Percentiles rank a stretch among this genome's conserved stretches.
These are phyloP conservation scores for Euphorbia celastroides DNA, from an alignment of 441 rosid genomes.

Conservation along the genomic window DNA sequence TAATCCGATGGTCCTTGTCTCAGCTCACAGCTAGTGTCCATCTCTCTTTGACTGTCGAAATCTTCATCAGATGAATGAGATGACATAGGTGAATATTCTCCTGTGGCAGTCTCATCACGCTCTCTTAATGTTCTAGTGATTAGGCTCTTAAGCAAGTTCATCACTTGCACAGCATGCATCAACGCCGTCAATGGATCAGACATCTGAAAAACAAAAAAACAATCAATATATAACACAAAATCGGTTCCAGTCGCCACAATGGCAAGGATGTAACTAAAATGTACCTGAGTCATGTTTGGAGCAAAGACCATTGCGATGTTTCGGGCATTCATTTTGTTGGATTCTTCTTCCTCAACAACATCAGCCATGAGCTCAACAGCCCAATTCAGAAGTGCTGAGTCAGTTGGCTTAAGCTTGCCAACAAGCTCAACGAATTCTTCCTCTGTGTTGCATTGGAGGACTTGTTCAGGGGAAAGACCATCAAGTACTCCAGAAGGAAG, in stretches of 20 bases:
- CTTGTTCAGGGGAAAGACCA: slow-evolving; percentile 71
- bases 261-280: not conserved
- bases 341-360: slow-evolving; percentile 65
- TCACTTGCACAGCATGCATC: slow-evolving; percentile 87
- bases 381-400: slow-evolving; percentile 72
- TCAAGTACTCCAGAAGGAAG: slow-evolving; percentile 77
- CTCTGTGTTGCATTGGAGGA: slow-evolving; percentile 78
- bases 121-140: slow-evolving; percentile 47
- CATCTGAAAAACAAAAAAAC: slow-evolving; percentile 43
- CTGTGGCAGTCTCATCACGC: slow-evolving; percentile 50
- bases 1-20: slow-evolving; percentile 47
- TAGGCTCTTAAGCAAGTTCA: slow-evolving; percentile 71
- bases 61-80: slow-evolving; percentile 60
- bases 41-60: slow-evolving; percentile 67
- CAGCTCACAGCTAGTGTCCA: slow-evolving; percentile 69
- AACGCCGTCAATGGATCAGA: slow-evolving; percentile 79
- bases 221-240: not conserved
- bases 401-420: slow-evolving; percentile 61
- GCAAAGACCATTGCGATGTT: slow-evolving; percentile 93
- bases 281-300: slow-evolving; percentile 89
- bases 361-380: slow-evolving; percentile 89
- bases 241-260: not conserved
- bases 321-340: slow-evolving; percentile 83
- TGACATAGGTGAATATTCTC: slow-evolving; percentile 66
- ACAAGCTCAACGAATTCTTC: slow-evolving; percentile 68